Evolutionary conservation across 148 eudicot species (phyloP), one percentile per base, ranked within the genome.

Genomic region (Cornus kousa): DNA sequence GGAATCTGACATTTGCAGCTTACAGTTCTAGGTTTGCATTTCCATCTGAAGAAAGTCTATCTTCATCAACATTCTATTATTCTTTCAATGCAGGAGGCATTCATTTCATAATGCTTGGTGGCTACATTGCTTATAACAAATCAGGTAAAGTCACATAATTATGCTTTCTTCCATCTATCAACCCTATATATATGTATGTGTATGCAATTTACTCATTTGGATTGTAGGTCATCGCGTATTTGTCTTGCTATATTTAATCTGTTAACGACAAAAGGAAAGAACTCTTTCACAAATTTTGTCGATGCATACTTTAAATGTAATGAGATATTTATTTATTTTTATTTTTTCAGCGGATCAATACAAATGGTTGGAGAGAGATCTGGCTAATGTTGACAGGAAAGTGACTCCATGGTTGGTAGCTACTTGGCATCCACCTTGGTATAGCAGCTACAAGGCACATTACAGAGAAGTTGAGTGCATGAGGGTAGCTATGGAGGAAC

Each of bases 401-500:
- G 85, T 88, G 68, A 96, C 97, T 64, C 99, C 99, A 60, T 96
- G 99, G 99, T 82, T 96, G 77, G 87, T 96, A 43, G 97, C 92
- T 73, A 81, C 89, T 32, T 93, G 97, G 98, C 98, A 96, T 88
- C 89, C 98, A 71, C 99, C 99, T 11, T 96, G 99, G 99, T 96
- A 96, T 82, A 87, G 84, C 79, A 88, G 85, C 71, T 96, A 93
- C 85, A 83, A 83, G 80, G 91, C 99, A 71, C 99, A 96, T 80
- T 96, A 96, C 78, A 87, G 97, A 86, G 99, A 93, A 85, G 94
- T 85, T 1, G 99, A 96, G 75, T 96, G 99, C 81, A 96, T 96
- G 99, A 88, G 82, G 85, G 97, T 96, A 43, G 93, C 97, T 9
- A 93, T 96, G 99, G 99, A 96, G 82, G 98, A 90, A 66, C 73